Evolutionary conservation across 345 rosid genomes (phyloP), one percentile per base, ranked within the genome.

Genomic region (Linum lewisii): DNA sequence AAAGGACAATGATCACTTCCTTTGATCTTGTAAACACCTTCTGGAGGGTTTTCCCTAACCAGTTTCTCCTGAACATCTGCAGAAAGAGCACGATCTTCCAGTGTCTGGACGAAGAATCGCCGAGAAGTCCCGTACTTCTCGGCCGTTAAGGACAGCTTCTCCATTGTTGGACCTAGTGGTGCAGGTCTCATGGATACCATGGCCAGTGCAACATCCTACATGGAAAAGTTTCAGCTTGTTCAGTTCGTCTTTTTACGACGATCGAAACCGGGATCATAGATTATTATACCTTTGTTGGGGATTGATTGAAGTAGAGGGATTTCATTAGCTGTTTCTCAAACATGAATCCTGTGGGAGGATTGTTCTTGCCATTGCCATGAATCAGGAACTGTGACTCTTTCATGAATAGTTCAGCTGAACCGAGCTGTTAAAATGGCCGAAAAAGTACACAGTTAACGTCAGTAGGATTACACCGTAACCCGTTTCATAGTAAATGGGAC

Each of bases 1-100:
- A 89, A 93, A 1, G 99, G 97, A 66, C 91, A 89, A 68, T 93
- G 99, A 24, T 93, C 99, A 69, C 94, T 85, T 70, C 91, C 99
- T 75, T n/a, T 93, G 66, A 93, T 93, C 86, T 93, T 93, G 87
- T 66, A 93, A 14, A 93, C 91, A 54, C 99, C 90, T 74, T 87
- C 97, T 0, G 95, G 90, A 29, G 94, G 85, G 63, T 78, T 89
- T 58, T 93, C 94, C 54, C 99, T 73, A n/a, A 89, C 95, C 22
- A 87, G 64, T 63, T 93, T 93, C 70, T 93, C 99, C 76, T 89
- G 99, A 61, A 87, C 82, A 47, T 93, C 99, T 0, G 91, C 90
- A 24, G 99, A 93, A 23, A 93, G 90, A 2, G 95, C 97, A 0
- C 34, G 95, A 70, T 93, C 99, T 8, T 93, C 99, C 58, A 93